Evolutionary conservation across 2,329 filamentous ascomycete species (phyloP).

Genomic region (Coniochaeta prunicola): DNA sequence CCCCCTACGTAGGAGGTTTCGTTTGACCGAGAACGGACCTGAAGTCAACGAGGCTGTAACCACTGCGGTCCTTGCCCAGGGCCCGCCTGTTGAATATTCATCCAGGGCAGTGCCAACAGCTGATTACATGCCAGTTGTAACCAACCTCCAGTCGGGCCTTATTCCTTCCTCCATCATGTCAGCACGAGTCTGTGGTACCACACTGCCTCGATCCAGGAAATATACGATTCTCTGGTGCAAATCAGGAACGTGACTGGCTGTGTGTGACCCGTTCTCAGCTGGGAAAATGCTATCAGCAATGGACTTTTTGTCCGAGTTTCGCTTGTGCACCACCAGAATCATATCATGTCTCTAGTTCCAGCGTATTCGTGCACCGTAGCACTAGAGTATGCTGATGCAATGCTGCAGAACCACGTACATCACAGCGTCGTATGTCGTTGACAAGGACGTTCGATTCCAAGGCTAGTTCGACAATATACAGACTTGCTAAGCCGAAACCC

Average conservation of each 20-base stretch:
- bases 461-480: background rate
- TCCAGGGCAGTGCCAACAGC: background rate
- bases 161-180: background rate
- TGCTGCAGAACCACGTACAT: background rate
- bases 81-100: background rate
- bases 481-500: background rate
- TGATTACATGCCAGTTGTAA: background rate
- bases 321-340: background rate
- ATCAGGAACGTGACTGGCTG: background rate
- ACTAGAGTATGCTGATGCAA: background rate
- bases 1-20: background rate
- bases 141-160: background rate
- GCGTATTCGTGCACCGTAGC: background rate
- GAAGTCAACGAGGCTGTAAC: background rate
- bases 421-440: background rate
- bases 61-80: background rate
- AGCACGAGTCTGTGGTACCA: background rate
- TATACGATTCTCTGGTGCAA: background rate
- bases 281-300: background rate
- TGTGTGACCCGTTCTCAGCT: background rate
- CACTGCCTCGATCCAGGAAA: background rate
- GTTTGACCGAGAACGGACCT: background rate
- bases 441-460: background rate
- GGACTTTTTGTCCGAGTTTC: background rate
- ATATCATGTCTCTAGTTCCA: background rate